Evolutionary conservation across 2,329 filamentous ascomycete genomes (phyloP).

Genomic region (Penicillium nordicum): DNA sequence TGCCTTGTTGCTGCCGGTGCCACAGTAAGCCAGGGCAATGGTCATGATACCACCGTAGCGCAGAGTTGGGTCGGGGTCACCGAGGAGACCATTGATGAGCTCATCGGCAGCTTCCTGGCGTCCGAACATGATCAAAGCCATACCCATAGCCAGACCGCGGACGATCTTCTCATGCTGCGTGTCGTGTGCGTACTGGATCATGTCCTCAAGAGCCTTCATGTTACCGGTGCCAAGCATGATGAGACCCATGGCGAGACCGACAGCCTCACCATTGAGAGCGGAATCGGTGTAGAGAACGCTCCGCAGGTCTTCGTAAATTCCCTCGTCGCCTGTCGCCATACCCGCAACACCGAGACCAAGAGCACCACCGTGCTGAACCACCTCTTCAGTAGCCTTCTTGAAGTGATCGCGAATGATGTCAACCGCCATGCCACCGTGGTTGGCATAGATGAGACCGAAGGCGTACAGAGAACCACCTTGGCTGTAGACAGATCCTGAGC

Average conservation of each 20-base stretch:
- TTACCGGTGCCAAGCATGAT: constrained; percentile 99
- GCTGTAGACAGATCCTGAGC: constrained; percentile 84
- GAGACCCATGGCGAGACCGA: constrained; percentile 91
- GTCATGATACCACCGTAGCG: constrained; percentile 98
- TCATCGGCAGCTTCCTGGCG: constrained; percentile 93
- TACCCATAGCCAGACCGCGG: constrained; percentile 88
- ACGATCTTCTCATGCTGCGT: constrained; percentile 99
- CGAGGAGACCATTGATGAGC: constrained; percentile 86
- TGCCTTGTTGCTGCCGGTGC: constrained; percentile 96
- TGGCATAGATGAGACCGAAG: constrained; percentile 93
- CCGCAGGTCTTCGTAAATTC: constrained; percentile 88
- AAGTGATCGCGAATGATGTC: constrained; percentile 48
- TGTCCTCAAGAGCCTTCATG: constrained; percentile 85
- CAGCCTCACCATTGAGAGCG: constrained; percentile 92
- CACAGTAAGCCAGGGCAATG: constrained; percentile 95
- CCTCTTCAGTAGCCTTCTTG: constrained; percentile 60
- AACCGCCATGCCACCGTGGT: constrained; percentile 84
- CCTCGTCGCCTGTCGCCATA: constrained; percentile 90
- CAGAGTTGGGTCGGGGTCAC: constrained; percentile 88
- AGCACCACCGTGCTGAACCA: constrained; percentile 94
- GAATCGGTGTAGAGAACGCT: constrained; percentile 88
- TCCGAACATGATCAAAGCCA: constrained; percentile 98
- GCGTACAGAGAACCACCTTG: constrained; percentile 95
- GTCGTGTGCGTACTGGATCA: constrained; percentile 97
- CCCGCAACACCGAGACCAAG: constrained; percentile 93